Conservation (phyloP, 805 yeast species). For the Cyberlindnera mrakii region DNA sequence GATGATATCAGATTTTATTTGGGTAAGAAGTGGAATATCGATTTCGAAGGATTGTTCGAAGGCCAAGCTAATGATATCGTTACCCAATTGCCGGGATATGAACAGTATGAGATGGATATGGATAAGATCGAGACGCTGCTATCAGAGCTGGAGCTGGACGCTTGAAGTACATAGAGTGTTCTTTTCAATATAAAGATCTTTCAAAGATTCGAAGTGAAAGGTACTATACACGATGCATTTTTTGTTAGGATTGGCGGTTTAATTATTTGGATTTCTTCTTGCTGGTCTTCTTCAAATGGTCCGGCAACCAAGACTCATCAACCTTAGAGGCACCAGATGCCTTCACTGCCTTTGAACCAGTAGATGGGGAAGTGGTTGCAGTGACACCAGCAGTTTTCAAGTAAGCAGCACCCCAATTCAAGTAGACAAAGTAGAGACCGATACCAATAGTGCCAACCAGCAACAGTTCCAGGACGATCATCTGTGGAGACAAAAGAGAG, state of each 20-base stretch:
- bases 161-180: constrained; percentile 20
- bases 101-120: constrained; percentile 26
- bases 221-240: background rate
- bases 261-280: constrained; percentile 12
- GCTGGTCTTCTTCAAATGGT: constrained; percentile 38
- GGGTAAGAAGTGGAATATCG: constrained; percentile 22
- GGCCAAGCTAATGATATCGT: constrained; percentile 18
- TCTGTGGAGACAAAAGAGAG: constrained; percentile 67
- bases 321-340: constrained; percentile 24
- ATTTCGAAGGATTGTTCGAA: constrained; percentile 28
- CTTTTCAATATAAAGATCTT: background rate
- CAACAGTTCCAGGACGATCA: constrained; percentile 55
- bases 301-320: constrained; percentile 56
- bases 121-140: constrained; percentile 35
- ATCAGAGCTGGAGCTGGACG: constrained; percentile 34
- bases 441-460: constrained; percentile 43
- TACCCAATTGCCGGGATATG: constrained; percentile 18
- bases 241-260: too few relatives aligned
- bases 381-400: constrained; percentile 28
- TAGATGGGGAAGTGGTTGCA: constrained; percentile 7
- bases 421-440: constrained; percentile 42
- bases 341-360: constrained; percentile 3
- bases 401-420: constrained; percentile 40
- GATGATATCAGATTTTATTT: constrained; percentile 73
- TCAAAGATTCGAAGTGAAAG: constrained; percentile 2